Percentiles rank a stretch among this genome's conserved stretches.
Conservation (phyloP, 345 rosid species). For the Eutrema heterophyllum region DNA sequence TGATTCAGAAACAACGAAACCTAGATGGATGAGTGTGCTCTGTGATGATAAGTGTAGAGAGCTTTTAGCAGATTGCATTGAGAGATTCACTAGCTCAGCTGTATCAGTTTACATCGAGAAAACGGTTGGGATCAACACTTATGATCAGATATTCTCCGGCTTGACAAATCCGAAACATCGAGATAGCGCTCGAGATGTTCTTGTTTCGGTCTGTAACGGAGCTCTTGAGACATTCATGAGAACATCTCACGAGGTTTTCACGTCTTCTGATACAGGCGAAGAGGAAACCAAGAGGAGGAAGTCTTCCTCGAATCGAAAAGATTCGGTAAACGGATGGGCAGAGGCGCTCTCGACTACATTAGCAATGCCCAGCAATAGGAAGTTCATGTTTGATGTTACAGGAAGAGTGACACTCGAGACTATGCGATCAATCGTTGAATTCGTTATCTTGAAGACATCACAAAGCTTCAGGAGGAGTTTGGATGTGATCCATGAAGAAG, state of each 20-base stretch:
- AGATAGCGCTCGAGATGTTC: conserved; percentile 47
- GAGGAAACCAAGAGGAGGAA: conserved; percentile 1
- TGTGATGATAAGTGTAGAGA: conserved; percentile 57
- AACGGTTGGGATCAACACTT: conserved; percentile 59
- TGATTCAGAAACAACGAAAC: conserved; percentile 11
- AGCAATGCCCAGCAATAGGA: conserved; percentile 70
- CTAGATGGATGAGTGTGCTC: conserved; percentile 54
- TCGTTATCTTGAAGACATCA: conserved; percentile 57
- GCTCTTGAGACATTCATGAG: conserved; percentile 78
- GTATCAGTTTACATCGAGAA: conserved; percentile 83
- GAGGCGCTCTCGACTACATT: conserved; percentile 48
- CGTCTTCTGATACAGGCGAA: conserved; percentile 33
- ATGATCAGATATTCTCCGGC: conserved; percentile 76
- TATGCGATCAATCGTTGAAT: conserved; percentile 56
- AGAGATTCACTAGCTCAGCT: conserved; percentile 74
- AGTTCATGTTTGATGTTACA: conserved; percentile 79
- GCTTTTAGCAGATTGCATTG: conserved; percentile 70
- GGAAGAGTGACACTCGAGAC: conserved; percentile 87
- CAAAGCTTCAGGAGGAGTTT: conserved; percentile 52
- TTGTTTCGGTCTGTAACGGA: conserved; percentile 76
- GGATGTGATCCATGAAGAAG: conserved; percentile 48
- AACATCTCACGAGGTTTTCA: conserved; percentile 66
- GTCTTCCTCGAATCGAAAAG: background rate
- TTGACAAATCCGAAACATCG: conserved; percentile 84
- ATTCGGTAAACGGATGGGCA: conserved; percentile 46